phyloP scores from a whole-genome alignment of 164 flowering plant genomes.

The Stephania cephalantha region DNA sequence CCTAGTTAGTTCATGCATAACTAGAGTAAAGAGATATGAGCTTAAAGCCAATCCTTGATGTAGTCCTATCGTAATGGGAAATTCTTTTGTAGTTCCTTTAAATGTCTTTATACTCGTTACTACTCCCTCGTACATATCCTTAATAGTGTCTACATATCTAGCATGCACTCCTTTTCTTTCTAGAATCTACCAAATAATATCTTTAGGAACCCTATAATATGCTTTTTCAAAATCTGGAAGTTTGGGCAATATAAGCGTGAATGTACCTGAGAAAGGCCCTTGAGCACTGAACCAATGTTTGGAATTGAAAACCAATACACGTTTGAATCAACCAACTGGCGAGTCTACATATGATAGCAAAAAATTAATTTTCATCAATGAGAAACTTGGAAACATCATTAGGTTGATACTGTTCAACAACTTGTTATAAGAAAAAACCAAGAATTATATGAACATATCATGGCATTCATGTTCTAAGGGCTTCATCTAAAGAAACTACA shows the following conservation, averaged over 20 bases:
- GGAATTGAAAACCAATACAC: conserved; percentile 97
- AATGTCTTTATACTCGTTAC: too few species aligned
- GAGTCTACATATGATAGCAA: conserved; percentile 44
- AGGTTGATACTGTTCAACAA: background rate
- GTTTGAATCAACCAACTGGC: conserved; percentile 81
- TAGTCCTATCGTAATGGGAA: too few species aligned
- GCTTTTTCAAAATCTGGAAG: background rate
- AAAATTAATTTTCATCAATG: background rate
- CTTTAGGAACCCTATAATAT: too few species aligned
- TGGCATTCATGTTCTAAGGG: background rate
- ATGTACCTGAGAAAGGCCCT: conserved; percentile 83
- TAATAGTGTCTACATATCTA: too few species aligned
- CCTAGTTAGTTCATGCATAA: too few species aligned
- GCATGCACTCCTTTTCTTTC: too few species aligned
- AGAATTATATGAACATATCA: background rate
- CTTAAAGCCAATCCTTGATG: too few species aligned
- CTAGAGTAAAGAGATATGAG: too few species aligned
- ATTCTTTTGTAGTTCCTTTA: too few species aligned
- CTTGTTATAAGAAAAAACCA: background rate
- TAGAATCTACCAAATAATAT: too few species aligned
- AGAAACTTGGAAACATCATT: background rate
- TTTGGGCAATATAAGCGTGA: background rate
- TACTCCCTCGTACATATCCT: too few species aligned
- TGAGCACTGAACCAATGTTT: conserved; percentile 71
- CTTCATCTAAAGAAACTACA: background rate